phyloP scores from a whole-genome alignment of 1,284 basidiomycete genomes.

The Cutaneotrichosporon spelunceum region DNA sequence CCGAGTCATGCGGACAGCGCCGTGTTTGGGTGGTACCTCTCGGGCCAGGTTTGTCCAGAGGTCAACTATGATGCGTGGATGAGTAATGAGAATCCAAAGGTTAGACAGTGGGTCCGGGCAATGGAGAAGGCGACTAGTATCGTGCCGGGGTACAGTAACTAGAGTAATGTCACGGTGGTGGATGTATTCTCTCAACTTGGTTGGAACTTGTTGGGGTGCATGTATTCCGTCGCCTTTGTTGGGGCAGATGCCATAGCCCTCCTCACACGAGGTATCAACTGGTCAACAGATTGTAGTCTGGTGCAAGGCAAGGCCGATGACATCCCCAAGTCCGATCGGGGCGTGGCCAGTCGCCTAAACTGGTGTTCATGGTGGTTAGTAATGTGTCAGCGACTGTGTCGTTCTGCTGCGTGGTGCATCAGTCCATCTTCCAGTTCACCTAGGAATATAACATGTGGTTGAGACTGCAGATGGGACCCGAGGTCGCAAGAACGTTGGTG shows the following conservation, averaged over 20 bases:
- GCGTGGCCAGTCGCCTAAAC: no score
- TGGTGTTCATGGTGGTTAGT: no score
- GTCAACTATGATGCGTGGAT: neutral
- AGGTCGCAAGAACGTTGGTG: no score
- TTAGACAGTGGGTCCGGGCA: neutral
- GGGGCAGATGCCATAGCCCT: no score
- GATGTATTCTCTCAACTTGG: no score
- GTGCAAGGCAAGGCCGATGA: no score
- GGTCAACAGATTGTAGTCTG: no score
- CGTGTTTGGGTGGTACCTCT: conserved; percentile 23
- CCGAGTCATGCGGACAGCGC: conserved; percentile 20
- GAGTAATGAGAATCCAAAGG: neutral
- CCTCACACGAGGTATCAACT: no score
- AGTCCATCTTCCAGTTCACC: neutral
- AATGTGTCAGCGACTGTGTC: neutral
- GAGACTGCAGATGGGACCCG: no score
- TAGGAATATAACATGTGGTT: neutral
- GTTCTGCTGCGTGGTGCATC: no score
- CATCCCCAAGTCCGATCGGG: no score
- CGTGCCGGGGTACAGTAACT: conserved; percentile 7
- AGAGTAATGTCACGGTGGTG: neutral
- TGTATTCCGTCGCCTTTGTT: no score
- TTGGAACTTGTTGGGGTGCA: neutral
- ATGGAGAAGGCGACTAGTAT: conserved; percentile 1
- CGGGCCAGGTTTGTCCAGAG: neutral